Base-by-base conservation (phyloP, 441 rosid species). In the Gossypium laxum region DNA sequence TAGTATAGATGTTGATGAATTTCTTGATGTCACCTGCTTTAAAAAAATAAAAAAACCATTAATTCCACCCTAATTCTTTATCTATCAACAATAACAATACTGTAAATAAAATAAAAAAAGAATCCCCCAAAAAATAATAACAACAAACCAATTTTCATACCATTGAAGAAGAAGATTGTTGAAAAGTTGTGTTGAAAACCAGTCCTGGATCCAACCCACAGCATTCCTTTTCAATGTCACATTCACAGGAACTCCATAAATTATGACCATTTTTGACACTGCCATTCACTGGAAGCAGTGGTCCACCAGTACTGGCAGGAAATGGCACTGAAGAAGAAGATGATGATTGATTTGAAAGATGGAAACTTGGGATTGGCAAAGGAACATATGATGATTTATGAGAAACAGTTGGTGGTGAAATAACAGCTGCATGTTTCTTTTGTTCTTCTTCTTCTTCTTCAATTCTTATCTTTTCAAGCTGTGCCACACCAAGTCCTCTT, bases 401-500 rank as follows among this genome's bases (percentile, higher is more conserved):
- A 71, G 24, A 52, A 62, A 21, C 21, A 34, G 15, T 8, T 34
- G 56, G n/a, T 15, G 68, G 5, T 26, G 57, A 50, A 14, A 76
- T 18, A 82, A 72, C 17, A 18, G 71, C 50, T 4, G 74, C 80
- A 61, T 76, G 76, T 73, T 74, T 83, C 79, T 71, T 79, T 55
- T 80, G 78, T 17, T 51, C 8, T 51, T 51, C 22, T 59, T 83
- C 87, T 59, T 21, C 22, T 21, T 87, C 84, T 72, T 85, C 85
- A 2, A 82, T 43, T 66, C 86, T 81, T 57, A 87, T 84, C 74
- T 70, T 85, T 61, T 87, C 91, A 48, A 87, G 78, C 22, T 84
- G 86, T 6, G 91, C 88, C 32, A 82, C 89, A 66, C 88, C 92
- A 17, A 88, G 86, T 34, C 89, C 89, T 76, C 90, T 71, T 65